These are phyloP conservation scores for Rhynchosporium agropyri DNA, from an alignment of 2,329 filamentous ascomycete species.

Conservation along the genomic window DNA sequence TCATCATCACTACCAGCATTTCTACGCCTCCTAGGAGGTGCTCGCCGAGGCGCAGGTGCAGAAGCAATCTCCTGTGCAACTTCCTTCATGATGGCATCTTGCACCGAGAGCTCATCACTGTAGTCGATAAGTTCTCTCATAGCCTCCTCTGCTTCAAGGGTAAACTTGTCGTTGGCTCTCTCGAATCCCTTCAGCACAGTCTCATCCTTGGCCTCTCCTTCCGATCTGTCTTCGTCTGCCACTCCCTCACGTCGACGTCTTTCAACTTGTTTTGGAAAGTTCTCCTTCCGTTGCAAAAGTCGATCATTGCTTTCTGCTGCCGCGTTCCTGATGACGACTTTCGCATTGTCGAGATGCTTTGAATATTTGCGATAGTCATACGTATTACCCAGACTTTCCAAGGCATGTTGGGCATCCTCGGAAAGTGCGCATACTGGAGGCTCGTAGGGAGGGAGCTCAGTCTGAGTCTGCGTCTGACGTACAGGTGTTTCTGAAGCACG, in stretches of 20 bases:
- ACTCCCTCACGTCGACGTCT: conserved; percentile 40
- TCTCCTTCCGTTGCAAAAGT: conserved; percentile 41
- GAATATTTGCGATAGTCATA: conserved; percentile 50
- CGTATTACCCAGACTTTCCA: conserved; percentile 49
- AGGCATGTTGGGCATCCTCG: conserved; percentile 47
- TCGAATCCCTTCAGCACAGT: conserved; percentile 47
- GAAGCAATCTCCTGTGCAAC: conserved; percentile 39
- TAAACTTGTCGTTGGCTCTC: conserved; percentile 53
- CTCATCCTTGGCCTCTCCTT: conserved; percentile 43
- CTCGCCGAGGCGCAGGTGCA: conserved; percentile 35
- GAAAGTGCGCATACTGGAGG: conserved; percentile 55
- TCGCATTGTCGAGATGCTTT: conserved; percentile 51
- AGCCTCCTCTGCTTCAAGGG: conserved; percentile 57
- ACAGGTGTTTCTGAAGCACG: conserved; percentile 23
- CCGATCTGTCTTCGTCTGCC: conserved; percentile 42
- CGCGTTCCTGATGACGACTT: conserved; percentile 49
- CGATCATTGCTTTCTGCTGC: conserved; percentile 60
- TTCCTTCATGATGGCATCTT: conserved; percentile 38
- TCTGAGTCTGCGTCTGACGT: conserved; percentile 20
- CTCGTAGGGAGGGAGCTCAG: conserved; percentile 53
- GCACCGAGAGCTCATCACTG: conserved; percentile 47
- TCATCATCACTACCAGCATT: conserved; percentile 42
- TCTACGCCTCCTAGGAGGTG: conserved; percentile 40
- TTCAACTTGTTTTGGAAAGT: conserved; percentile 32
- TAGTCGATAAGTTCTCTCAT: conserved; percentile 62